phyloP scores from a whole-genome alignment of 129 eudicot genomes.

The Escallonia rubra region DNA sequence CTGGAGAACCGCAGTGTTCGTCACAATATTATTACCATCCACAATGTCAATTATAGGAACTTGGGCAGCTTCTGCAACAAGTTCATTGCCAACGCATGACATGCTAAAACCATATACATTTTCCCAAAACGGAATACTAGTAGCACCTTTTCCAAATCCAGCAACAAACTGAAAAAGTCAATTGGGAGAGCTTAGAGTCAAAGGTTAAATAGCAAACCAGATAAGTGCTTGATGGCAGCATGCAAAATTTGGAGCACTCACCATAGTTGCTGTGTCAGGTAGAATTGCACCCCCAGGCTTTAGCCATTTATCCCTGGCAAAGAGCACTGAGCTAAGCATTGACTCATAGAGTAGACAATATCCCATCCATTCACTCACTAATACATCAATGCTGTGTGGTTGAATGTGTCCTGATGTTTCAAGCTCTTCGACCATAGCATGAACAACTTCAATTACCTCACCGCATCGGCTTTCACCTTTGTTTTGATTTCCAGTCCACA shows the following conservation, averaged over 20 bases:
- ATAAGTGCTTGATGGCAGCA: slow-evolving; percentile 1
- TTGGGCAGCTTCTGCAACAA: slow-evolving; percentile 75
- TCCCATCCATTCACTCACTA: slow-evolving; percentile 98
- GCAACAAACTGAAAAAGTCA: slow-evolving; percentile 69
- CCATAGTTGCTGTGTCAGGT: slow-evolving; percentile 97
- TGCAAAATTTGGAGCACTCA: slow-evolving; percentile 19
- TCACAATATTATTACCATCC: slow-evolving; percentile 61
- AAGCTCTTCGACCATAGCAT: slow-evolving; percentile 91
- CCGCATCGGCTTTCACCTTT: slow-evolving; percentile 11
- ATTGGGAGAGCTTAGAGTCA: not conserved
- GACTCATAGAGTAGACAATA: slow-evolving; percentile 92
- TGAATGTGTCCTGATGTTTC: slow-evolving; percentile 35
- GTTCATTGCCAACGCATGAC: slow-evolving; percentile 82
- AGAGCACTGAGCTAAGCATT: slow-evolving; percentile 84
- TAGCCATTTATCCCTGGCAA: slow-evolving; percentile 87
- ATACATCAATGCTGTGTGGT: slow-evolving; percentile 76
- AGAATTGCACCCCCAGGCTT: slow-evolving; percentile 97
- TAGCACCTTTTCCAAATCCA: slow-evolving; percentile 86
- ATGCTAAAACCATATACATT: slow-evolving; percentile 84
- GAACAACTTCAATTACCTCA: slow-evolving; percentile 63
- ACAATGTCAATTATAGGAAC: slow-evolving; percentile 80
- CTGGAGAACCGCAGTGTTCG: slow-evolving; percentile 70
- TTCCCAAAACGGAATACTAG: slow-evolving; percentile 94
- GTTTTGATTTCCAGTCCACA: slow-evolving; percentile 26
- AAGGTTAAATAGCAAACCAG: not conserved